Evolutionary conservation across 305 asterid species (phyloP).

Genomic region (Fraxinus angustifolia): DNA sequence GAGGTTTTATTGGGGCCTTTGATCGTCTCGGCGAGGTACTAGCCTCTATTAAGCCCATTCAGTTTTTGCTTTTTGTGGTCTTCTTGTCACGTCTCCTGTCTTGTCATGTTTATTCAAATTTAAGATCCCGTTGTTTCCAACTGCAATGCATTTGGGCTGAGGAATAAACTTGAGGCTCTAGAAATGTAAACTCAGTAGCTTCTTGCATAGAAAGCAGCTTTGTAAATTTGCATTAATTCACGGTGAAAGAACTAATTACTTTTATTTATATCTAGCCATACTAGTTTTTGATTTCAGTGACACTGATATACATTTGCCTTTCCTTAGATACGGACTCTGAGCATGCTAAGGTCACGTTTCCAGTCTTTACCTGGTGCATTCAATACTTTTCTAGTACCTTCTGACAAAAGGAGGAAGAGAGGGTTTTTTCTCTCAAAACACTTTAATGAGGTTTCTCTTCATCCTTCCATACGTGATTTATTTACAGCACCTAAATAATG

Average conservation of each 20-base stretch:
- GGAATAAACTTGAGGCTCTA: neutral
- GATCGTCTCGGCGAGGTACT: slow-evolving; percentile 98
- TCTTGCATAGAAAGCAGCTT: neutral
- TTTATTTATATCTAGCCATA: slow-evolving; percentile 6
- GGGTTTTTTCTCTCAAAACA: slow-evolving; percentile 68
- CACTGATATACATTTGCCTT: slow-evolving; percentile 23
- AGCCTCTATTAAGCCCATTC: slow-evolving; percentile 9
- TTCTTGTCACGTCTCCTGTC: slow-evolving; percentile 9
- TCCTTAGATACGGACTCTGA: slow-evolving; percentile 87
- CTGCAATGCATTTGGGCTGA: slow-evolving; percentile 6
- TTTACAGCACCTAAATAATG: slow-evolving; percentile 23
- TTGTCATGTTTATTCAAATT: slow-evolving; percentile 11
- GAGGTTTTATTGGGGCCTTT: slow-evolving; percentile 92
- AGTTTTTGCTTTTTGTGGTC: neutral
- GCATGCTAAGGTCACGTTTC: slow-evolving; percentile 94
- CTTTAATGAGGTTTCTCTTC: slow-evolving; percentile 59
- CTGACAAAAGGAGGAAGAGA: slow-evolving; percentile 64
- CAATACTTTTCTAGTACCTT: slow-evolving; percentile 82
- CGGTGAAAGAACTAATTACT: slow-evolving; percentile 1
- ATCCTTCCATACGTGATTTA: slow-evolving; percentile 18
- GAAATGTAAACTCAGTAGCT: neutral
- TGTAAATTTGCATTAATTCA: slow-evolving; percentile 8
- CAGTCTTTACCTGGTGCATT: slow-evolving; percentile 97
- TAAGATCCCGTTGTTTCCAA: slow-evolving; percentile 7
- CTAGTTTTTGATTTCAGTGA: slow-evolving; percentile 14